These are phyloP conservation scores for Blastomyces parvus DNA, from an alignment of 2,329 filamentous ascomycete genomes.

Conservation along the genomic window DNA sequence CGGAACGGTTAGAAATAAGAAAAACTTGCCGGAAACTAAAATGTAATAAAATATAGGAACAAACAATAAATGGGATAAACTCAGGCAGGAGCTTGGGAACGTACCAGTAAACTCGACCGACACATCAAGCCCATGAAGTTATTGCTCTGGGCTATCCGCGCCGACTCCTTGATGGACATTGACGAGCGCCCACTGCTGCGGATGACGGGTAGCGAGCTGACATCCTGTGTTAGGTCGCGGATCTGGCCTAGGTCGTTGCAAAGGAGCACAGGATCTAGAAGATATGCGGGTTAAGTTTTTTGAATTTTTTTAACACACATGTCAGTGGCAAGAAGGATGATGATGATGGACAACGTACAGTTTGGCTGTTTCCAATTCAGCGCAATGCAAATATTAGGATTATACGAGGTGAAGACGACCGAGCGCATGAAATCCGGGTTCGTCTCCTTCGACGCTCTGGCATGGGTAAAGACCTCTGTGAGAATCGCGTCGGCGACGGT, in stretches of 20 bases:
- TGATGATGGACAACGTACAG: conserved; percentile 46
- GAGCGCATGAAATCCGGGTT: conserved; percentile 68
- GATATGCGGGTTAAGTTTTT: not conserved
- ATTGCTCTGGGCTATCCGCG: conserved; percentile 84
- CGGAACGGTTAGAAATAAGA: conserved; percentile 11
- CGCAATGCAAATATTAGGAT: conserved; percentile 78
- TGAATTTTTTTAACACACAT: no score
- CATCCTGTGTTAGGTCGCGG: conserved; percentile 31
- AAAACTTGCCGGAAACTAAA: not conserved
- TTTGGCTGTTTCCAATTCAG: conserved; percentile 99
- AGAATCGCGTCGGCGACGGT: conserved; percentile 74
- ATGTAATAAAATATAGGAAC: not conserved
- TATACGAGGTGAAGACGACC: conserved; percentile 91
- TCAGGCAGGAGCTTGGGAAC: conserved; percentile 25
- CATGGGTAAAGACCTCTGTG: conserved; percentile 82
- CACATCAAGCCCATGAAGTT: conserved; percentile 98
- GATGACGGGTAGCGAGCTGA: conserved; percentile 35
- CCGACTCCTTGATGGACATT: conserved; percentile 87
- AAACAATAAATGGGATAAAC: not conserved
- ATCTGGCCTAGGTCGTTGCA: conserved; percentile 75
- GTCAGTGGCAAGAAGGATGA: conserved; percentile 4
- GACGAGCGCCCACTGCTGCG: conserved; percentile 60
- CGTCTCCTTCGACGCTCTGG: conserved; percentile 55
- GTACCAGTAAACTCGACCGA: conserved; percentile 72
- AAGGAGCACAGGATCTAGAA: conserved; percentile 76